Conservation (phyloP, 176 grass and related monocot genomes). For the Phyllostachys edulis region DNA sequence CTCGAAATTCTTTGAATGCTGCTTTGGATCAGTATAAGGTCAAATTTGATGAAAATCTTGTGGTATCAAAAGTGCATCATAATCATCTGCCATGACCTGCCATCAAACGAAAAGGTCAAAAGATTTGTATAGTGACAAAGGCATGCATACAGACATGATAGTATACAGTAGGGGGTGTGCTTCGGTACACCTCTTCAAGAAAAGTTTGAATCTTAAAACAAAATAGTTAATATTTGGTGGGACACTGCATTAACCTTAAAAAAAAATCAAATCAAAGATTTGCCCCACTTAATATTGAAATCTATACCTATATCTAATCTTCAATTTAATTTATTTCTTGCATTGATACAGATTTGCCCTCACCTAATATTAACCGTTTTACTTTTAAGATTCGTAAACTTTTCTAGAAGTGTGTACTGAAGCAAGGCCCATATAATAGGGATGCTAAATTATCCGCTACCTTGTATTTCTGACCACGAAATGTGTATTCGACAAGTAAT, state of each 20-base stretch:
- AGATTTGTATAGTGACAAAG: background rate
- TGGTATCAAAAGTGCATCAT: slow-evolving; percentile 58
- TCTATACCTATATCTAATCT: too few relatives aligned
- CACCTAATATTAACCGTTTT: too few relatives aligned
- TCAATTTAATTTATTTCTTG: too few relatives aligned
- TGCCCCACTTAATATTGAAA: too few relatives aligned
- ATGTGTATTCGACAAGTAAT: slow-evolving; percentile 78
- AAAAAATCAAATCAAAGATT: too few relatives aligned
- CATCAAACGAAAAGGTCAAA: slow-evolving; percentile 26
- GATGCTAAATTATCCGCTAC: slow-evolving; percentile 35
- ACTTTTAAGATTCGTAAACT: too few relatives aligned
- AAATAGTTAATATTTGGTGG: too few relatives aligned
- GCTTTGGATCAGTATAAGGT: slow-evolving; percentile 33
- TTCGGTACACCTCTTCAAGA: too few relatives aligned
- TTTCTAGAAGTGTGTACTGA: too few relatives aligned
- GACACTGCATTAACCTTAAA: too few relatives aligned
- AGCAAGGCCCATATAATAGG: background rate
- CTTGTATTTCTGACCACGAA: slow-evolving; percentile 67
- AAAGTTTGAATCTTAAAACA: too few relatives aligned
- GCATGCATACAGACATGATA: background rate
- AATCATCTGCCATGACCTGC: slow-evolving; percentile 82
- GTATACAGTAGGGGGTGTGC: background rate
- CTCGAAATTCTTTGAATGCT: slow-evolving; percentile 23
- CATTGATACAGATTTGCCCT: too few relatives aligned
- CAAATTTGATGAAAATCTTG: slow-evolving; percentile 55